Base-by-base conservation (phyloP, 768 basidiomycete genomes). In the Pleurotus citrinopileatus region DNA sequence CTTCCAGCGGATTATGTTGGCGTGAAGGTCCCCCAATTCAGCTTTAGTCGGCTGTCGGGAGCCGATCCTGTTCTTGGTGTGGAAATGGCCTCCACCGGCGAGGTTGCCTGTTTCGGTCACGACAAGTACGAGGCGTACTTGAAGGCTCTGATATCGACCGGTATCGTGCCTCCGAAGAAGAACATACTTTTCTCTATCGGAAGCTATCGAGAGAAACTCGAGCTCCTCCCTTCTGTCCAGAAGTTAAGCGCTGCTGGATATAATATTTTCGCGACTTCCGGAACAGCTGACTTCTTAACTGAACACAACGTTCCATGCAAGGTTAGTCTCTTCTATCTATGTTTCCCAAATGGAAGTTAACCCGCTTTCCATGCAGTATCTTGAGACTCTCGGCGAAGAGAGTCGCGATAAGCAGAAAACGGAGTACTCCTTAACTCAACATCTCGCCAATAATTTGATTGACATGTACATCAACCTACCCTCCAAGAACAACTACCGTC, bases 391-490 rank as follows among this genome's bases (percentile, higher is more conserved):
- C 28, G 84, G 82, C 3, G 91, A 90, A 53, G 83, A 80, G 54
- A 86, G 83, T 64, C 73, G 75, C 34, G 85, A 85, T 68, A 72
- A 86, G 59, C 91, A 95, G 69, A 99, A 99, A 70, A 91, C 93
- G 2, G 97, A 98, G 67, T 99, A 98, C 69, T 98, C 97, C 0
- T 77, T 99, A 55, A 94, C 92, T 3, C 94, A 97, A 68, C 97
- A 99, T 74, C 75, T 99, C 57, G 92, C 91, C 28, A 96, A 96
- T 71, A 94, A 95, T 70, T 75, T 97, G 62, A 99, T 99, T 67
- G 97, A 99, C 72, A 91, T 98, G 85, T 99, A 98, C 70, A 96
- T 99, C 83, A 99, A 99, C 70, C 76, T 99, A 61, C 97, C 97
- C 2, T 98, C 96, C 36, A 97, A 94, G 75, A 98, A 99, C 70